These are phyloP conservation scores for Davidsoniella virescens DNA, from an alignment of 2,329 filamentous ascomycete species.

Conservation along the genomic window DNA sequence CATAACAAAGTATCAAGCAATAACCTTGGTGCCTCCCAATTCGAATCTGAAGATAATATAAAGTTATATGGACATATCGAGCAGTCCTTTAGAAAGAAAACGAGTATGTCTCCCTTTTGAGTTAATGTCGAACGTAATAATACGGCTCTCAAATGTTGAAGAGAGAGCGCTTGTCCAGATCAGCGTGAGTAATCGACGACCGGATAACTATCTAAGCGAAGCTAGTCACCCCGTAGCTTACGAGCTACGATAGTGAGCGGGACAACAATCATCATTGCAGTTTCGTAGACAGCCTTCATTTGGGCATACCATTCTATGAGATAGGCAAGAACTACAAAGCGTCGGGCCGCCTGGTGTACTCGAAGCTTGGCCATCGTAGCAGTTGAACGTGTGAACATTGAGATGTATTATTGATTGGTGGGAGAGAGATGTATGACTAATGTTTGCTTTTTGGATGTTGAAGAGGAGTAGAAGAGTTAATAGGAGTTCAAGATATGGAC, in stretches of 20 bases:
- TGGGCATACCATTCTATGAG: slow-evolving; percentile 3
- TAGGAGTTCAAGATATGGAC: no score
- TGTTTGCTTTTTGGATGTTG: no score
- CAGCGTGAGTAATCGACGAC: no score
- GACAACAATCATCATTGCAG: not conserved
- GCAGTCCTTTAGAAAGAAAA: not conserved
- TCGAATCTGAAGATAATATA: not conserved
- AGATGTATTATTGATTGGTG: no score
- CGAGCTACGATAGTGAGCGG: not conserved
- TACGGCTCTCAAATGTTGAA: no score
- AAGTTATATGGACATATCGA: not conserved
- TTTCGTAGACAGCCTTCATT: slow-evolving; percentile 1
- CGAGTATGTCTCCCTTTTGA: no score
- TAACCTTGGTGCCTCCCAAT: not conserved
- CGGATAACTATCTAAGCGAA: not conserved
- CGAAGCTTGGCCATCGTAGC: not conserved
- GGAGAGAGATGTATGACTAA: no score
- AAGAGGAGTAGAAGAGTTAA: no score
- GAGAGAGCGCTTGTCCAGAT: no score
- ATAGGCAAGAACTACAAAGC: not conserved
- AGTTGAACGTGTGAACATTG: no score
- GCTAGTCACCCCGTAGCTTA: not conserved
- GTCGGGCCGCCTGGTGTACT: not conserved
- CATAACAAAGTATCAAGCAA: no score
- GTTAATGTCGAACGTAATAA: no score